These are phyloP conservation scores for Lotus japonicus DNA, from an alignment of 306 rosid species.

Conservation along the genomic window DNA sequence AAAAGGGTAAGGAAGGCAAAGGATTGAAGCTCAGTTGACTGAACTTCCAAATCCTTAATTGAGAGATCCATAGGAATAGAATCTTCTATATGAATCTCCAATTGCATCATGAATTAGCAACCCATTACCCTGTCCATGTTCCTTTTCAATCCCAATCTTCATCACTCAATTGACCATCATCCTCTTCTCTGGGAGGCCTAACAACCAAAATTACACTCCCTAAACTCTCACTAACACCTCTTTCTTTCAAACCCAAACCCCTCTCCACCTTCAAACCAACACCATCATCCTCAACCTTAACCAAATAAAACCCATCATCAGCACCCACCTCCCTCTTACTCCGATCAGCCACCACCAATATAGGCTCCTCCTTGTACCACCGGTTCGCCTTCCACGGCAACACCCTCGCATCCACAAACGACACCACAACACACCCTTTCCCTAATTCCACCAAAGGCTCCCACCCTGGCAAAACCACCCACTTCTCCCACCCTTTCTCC, in stretches of 20 bases:
- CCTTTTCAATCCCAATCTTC: constrained; percentile 79
- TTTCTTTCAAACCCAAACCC: constrained; percentile 53
- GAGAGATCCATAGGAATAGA: neutral
- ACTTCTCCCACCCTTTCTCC: constrained; percentile 79
- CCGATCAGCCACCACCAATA: constrained; percentile 75
- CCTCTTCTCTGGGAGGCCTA: constrained; percentile 65
- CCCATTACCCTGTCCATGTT: neutral
- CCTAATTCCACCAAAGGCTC: constrained; percentile 41
- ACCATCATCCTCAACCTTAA: constrained; percentile 21
- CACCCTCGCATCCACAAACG: constrained; percentile 65
- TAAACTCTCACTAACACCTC: constrained; percentile 47
- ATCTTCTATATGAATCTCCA: constrained; percentile 13
- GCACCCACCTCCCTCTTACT: constrained; percentile 38
- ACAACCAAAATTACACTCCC: constrained; percentile 69
- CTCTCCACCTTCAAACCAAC: constrained; percentile 57
- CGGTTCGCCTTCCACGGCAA: constrained; percentile 78
- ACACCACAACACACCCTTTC: constrained; percentile 61
- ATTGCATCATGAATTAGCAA: constrained; percentile 3
- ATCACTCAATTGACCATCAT: constrained; percentile 51
- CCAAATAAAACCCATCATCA: constrained; percentile 67
- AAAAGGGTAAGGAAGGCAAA: neutral
- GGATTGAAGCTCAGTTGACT: neutral
- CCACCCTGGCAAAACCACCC: constrained; percentile 87
- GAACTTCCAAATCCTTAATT: neutral
- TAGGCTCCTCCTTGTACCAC: constrained; percentile 78